A percentile compares a stretch with the other conserved stretches of the same genome.
These are phyloP conservation scores for Phytophthora meadii DNA, from an alignment of 352 stramenopile genomes.

Conservation along the genomic window DNA sequence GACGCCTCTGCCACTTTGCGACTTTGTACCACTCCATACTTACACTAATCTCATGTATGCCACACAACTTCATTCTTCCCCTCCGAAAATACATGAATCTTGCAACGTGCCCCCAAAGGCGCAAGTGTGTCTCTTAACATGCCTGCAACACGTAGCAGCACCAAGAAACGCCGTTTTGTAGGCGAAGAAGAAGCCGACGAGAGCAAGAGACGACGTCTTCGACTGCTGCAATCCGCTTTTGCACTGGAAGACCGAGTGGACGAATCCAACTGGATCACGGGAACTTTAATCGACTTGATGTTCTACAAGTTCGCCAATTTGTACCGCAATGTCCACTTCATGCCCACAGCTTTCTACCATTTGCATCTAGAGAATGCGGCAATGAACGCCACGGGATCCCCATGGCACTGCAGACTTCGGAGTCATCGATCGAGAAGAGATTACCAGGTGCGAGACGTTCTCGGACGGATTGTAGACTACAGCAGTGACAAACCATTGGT, in stretches of 20 bases:
- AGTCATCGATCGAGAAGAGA: conserved; percentile 15
- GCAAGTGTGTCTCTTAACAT: neutral
- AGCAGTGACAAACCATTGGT: conserved; percentile 61
- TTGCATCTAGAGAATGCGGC: conserved; percentile 52
- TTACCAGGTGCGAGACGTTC: conserved; percentile 71
- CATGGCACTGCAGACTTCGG: conserved; percentile 27
- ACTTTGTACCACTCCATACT: conserved; percentile 3
- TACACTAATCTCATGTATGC: conserved; percentile 5
- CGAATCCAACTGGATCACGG: conserved; percentile 86
- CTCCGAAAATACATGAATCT: conserved; percentile 7
- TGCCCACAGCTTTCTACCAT: conserved; percentile 88
- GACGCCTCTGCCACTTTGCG: conserved; percentile 13
- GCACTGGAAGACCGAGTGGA: conserved; percentile 66
- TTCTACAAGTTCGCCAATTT: conserved; percentile 79
- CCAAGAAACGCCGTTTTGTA: conserved; percentile 27
- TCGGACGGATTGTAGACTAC: conserved; percentile 74
- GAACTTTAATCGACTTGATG: conserved; percentile 86
- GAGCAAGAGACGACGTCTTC: conserved; percentile 24
- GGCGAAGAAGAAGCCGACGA: conserved; percentile 26
- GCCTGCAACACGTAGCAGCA: neutral
- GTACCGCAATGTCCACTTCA: conserved; percentile 78
- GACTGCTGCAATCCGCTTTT: conserved; percentile 63
- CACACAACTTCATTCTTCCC: conserved; percentile 7
- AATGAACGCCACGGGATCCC: conserved; percentile 4
- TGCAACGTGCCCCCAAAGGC: neutral